Percentiles rank a stretch among this genome's conserved stretches.
These are phyloP conservation scores for Candida xyloterini DNA, from an alignment of 805 yeast genomes.

Conservation along the genomic window DNA sequence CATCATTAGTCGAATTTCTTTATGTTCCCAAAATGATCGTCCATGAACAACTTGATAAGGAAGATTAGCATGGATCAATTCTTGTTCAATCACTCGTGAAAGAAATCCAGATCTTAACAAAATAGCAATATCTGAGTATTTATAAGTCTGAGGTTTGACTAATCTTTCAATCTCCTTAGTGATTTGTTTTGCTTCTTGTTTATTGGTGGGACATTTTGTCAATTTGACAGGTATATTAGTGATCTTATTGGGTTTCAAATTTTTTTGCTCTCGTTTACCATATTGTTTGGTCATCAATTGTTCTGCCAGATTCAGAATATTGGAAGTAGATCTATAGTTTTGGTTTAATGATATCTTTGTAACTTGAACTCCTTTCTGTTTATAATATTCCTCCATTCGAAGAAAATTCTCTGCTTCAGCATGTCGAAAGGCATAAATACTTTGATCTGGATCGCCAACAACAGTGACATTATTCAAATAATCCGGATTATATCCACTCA, in stretches of 20 bases:
- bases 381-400: slow-evolving; percentile 44
- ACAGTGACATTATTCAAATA: slow-evolving; percentile 63
- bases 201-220: slow-evolving; percentile 37
- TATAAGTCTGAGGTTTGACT: slow-evolving; percentile 41
- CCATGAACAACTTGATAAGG: slow-evolving; percentile 74
- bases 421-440: slow-evolving; percentile 84
- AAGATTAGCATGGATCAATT: slow-evolving; percentile 49
- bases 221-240: slow-evolving; percentile 47
- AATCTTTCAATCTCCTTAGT: slow-evolving; percentile 49
- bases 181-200: slow-evolving; percentile 57
- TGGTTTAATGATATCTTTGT: slow-evolving; percentile 48
- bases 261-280: slow-evolving; percentile 40
- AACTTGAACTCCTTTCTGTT: slow-evolving; percentile 11
- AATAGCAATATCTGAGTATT: slow-evolving; percentile 64
- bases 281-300: slow-evolving; percentile 58
- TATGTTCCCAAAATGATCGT: slow-evolving; percentile 72
- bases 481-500: slow-evolving; percentile 42
- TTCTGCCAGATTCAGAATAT: slow-evolving; percentile 64
- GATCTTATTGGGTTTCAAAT: slow-evolving; percentile 45
- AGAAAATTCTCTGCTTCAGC: slow-evolving; percentile 70
- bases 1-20: slow-evolving; percentile 60
- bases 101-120: slow-evolving; percentile 64
- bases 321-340: slow-evolving; percentile 78
- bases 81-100: slow-evolving; percentile 63
- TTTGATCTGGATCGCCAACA: slow-evolving; percentile 96